Evolutionary conservation across 2,329 filamentous ascomycete species (phyloP).

Genomic region (Acrocalymma vagum): DNA sequence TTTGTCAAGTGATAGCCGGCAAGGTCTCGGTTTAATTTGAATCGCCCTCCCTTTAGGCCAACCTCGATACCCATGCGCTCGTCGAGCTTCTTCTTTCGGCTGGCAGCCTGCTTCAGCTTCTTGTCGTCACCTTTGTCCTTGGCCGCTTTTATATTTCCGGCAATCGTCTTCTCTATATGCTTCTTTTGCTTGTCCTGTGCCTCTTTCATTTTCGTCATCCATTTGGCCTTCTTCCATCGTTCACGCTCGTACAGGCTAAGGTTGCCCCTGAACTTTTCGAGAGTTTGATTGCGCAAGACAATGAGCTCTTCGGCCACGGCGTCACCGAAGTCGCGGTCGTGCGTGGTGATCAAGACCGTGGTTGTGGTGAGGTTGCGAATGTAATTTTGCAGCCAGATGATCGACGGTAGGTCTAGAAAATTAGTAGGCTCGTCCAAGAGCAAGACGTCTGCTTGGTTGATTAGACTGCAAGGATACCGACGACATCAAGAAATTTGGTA

Average conservation of each 20-base stretch:
- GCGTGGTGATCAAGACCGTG: constrained; percentile 81
- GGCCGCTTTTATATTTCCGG: constrained; percentile 76
- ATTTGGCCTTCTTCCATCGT: constrained; percentile 71
- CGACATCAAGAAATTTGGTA: too few species aligned
- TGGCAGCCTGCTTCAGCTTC: constrained; percentile 85
- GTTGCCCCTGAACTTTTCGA: constrained; percentile 79
- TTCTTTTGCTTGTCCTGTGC: constrained; percentile 82
- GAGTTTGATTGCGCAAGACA: constrained; percentile 74
- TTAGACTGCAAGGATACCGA: too few species aligned
- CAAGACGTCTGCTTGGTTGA: too few species aligned
- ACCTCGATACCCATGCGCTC: constrained; percentile 81
- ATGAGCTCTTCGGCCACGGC: constrained; percentile 79
- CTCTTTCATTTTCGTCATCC: constrained; percentile 79
- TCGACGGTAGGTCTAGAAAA: constrained; percentile 82
- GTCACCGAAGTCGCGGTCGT: constrained; percentile 83
- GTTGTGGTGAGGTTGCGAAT: constrained; percentile 65
- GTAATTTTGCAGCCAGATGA: constrained; percentile 84
- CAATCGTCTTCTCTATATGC: constrained; percentile 81
- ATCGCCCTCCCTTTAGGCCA: constrained; percentile 73
- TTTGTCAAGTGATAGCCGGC: constrained; percentile 57
- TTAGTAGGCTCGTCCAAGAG: constrained; percentile 90
- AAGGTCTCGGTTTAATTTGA: constrained; percentile 82
- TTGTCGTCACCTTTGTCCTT: constrained; percentile 83
- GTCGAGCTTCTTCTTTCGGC: constrained; percentile 83
- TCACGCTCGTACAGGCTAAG: constrained; percentile 76